phyloP scores from a whole-genome alignment of 176 grass and related monocot genomes.

The Zea mays region DNA sequence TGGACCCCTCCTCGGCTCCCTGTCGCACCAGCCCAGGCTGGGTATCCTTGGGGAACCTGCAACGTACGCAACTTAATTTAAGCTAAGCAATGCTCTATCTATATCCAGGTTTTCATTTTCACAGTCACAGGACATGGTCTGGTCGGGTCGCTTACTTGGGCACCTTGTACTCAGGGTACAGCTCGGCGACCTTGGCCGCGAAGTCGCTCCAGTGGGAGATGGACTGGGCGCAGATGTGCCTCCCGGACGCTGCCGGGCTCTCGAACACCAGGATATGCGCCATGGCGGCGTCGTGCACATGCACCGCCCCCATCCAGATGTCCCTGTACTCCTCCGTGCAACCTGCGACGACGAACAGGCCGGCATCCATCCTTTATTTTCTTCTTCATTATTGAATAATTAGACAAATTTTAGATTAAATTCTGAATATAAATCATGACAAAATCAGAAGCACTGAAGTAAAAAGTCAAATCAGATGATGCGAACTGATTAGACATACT shows the following conservation, averaged over 20 bases:
- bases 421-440: too few relatives aligned
- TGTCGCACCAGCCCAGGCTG: conserved; percentile 69
- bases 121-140: too few relatives aligned
- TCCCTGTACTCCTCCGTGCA: conserved; percentile 59
- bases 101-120: too few relatives aligned
- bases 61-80: not conserved
- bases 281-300: conserved; percentile 76
- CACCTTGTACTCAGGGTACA: conserved; percentile 66
- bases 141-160: conserved; percentile 45
- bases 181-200: conserved; percentile 57
- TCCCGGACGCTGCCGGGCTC: conserved; percentile 63
- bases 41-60: conserved; percentile 62
- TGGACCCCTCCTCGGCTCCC: conserved; percentile 34
- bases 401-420: too few relatives aligned
- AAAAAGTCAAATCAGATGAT: too few relatives aligned
- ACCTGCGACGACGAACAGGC: conserved; percentile 35
- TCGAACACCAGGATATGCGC: conserved; percentile 71
- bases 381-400: too few relatives aligned
- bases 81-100: too few relatives aligned
- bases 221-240: conserved; percentile 76
- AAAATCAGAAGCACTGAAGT: too few relatives aligned
- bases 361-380: too few relatives aligned
- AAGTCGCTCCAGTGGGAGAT: conserved; percentile 79
- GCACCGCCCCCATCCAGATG: conserved; percentile 68
- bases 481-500: too few relatives aligned